A percentile compares a stretch with the other conserved stretches of the same genome.
These are phyloP conservation scores for Aureobasidium mangrovei DNA, from an alignment of 2,329 filamentous ascomycete genomes.

Conservation along the genomic window DNA sequence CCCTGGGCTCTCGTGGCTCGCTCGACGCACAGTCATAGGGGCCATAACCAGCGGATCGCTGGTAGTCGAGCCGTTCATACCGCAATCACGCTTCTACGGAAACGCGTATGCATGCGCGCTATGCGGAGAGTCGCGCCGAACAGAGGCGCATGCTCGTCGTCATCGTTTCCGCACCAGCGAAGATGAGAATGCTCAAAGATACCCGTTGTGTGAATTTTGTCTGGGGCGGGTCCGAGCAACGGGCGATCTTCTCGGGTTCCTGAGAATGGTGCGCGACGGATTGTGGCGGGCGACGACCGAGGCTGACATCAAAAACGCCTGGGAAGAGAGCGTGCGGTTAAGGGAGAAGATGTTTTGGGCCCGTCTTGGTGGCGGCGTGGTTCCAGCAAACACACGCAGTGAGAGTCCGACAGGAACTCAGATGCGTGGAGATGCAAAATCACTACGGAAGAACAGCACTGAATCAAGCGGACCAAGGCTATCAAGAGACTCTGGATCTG, in stretches of 20 bases:
- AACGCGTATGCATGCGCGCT: slow-evolving; percentile 67
- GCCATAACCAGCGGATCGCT: slow-evolving; percentile 78
- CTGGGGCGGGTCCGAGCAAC: slow-evolving; percentile 73
- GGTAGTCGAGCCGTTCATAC: slow-evolving; percentile 73
- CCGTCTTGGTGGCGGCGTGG: slow-evolving; percentile 79
- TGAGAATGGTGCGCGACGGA: slow-evolving; percentile 85
- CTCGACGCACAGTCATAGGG: slow-evolving; percentile 71
- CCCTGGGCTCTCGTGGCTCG: slow-evolving; percentile 88
- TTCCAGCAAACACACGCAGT: slow-evolving; percentile 43
- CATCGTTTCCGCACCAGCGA: slow-evolving; percentile 88
- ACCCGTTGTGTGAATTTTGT: slow-evolving; percentile 85
- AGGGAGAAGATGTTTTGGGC: slow-evolving; percentile 98
- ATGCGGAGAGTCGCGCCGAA: slow-evolving; percentile 74
- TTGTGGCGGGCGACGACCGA: slow-evolving; percentile 78
- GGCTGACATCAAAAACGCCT: slow-evolving; percentile 76
- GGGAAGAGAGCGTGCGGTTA: slow-evolving; percentile 87
- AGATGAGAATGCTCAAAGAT: slow-evolving; percentile 74
- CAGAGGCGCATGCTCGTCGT: slow-evolving; percentile 61
- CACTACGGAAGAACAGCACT: neutral
- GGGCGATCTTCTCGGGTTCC: slow-evolving; percentile 85
- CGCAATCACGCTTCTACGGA: slow-evolving; percentile 43
- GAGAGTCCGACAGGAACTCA: slow-evolving; percentile 2
- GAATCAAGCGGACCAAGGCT: neutral
- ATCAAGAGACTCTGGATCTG: neutral
- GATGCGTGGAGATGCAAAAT: neutral